Percentiles rank a stretch among this genome's conserved stretches.
phyloP scores from a whole-genome alignment of 345 rosid genomes.

The Trapa incisa region DNA sequence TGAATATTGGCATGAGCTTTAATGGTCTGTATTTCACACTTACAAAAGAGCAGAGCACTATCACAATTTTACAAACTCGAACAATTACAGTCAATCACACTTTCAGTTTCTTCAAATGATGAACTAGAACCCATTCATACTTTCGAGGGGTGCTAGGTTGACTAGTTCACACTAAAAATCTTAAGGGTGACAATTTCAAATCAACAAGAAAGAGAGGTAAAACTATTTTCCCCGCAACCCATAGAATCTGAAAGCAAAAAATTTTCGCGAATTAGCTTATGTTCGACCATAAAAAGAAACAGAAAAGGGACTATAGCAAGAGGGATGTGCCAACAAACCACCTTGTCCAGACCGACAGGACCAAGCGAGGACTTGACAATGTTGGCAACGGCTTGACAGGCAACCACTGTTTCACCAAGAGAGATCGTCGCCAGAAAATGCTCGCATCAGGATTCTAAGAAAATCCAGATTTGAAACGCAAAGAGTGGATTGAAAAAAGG shows the following conservation, averaged over 20 bases:
- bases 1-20: background rate
- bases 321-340: constrained; percentile 7
- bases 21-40: background rate
- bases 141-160: background rate
- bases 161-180: background rate
- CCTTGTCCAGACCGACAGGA: constrained; percentile 98
- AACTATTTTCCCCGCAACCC: background rate
- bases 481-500: background rate
- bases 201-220: background rate
- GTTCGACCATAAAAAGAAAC: background rate
- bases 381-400: constrained; percentile 93
- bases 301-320: no score
- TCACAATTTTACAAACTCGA: background rate
- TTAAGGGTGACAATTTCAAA: background rate
- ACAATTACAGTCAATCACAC: background rate
- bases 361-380: constrained; percentile 93
- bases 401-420: constrained; percentile 40
- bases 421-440: background rate
- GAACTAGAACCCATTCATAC: background rate
- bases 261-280: background rate
- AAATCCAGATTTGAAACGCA: background rate
- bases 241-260: background rate
- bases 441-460: background rate
- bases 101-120: background rate
- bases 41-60: background rate